Base-by-base conservation (phyloP, 495 filamentous ascomycete genomes). In the Tuber umbilicatum region DNA sequence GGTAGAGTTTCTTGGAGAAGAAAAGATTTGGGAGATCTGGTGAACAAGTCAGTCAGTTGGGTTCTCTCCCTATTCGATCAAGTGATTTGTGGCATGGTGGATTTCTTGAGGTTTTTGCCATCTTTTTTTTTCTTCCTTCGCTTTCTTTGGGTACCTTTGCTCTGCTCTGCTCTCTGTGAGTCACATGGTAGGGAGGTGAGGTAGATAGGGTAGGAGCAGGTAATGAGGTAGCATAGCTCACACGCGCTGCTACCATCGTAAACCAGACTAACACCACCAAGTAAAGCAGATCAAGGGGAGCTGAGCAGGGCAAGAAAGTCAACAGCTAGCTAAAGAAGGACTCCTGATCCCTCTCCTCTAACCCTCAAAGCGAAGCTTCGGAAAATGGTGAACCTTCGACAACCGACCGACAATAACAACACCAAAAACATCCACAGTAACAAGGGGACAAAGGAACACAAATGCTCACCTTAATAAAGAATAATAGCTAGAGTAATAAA, bases 191-290 rank as follows among this genome's bases (percentile, higher is more conserved):
- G 31, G 55, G 55, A 64, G 55, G 55, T 17, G 27, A 31, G n/a
- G 23, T 6, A 55, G 47, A 55, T 5, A 40, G 6, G 42, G 16
- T 31, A 14, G 27, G 55, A 35, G 55, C 7, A 55, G 50, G 50
- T 55, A 55, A 14, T 55, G 27, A 35, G 27, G 55, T 31, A 64
- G 55, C 27, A 14, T 35, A 64, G 55, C 55, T 64, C 55, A 31
- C 55, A 64, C 55, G 55, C 55, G 55, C 27, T 17, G 55, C 55
- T 64, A 64, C 55, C 55, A 64, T 64, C 27, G 27, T 64, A 64
- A 64, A 64, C 55, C 55, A 64, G n/a, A 64, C 55, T 7, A 19
- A 31, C 55, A 64, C 5, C 50, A 60, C 55, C 55, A 64, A 35
- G 27, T 19, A 64, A 35, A 64, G 27, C 27, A 64, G 27, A 64